A percentile compares a stretch with the other conserved stretches of the same genome.
These are phyloP conservation scores for Leucoagaricus sp. DNA, from an alignment of 1,284 basidiomycete species.

Conservation along the genomic window DNA sequence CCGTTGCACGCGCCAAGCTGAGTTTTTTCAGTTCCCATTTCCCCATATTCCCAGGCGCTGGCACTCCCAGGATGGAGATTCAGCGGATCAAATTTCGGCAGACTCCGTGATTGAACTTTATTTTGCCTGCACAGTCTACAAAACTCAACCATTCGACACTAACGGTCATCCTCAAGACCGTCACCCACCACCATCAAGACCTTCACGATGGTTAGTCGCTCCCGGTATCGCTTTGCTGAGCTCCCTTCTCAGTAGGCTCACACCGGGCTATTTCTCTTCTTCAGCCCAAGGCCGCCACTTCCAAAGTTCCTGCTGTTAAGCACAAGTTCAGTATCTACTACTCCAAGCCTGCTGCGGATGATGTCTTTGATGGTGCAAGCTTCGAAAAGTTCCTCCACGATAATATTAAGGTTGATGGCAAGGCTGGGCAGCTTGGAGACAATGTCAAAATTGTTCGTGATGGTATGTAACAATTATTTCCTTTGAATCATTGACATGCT, in stretches of 20 bases:
- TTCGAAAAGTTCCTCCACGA: conserved; percentile 87
- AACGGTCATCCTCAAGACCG: conserved; percentile 7
- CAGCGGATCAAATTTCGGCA: conserved; percentile 2
- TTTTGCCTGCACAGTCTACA: conserved; percentile 45
- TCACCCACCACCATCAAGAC: conserved; percentile 20
- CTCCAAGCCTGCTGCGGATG: conserved; percentile 88
- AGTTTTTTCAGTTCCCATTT: not conserved
- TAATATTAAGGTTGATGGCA: conserved; percentile 73
- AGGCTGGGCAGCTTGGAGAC: conserved; percentile 87
- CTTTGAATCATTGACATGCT: conserved; percentile 2
- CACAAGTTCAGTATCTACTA: conserved; percentile 97
- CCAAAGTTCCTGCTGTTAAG: conserved; percentile 72
- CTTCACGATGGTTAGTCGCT: conserved; percentile 65
- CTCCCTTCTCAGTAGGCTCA: conserved; percentile 91
- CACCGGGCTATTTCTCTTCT: conserved; percentile 36
- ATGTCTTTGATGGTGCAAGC: conserved; percentile 89
- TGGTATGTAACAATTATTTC: conserved; percentile 49
- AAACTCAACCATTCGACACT: conserved; percentile 11
- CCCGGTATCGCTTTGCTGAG: conserved; percentile 82
- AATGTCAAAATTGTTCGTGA: conserved; percentile 81
- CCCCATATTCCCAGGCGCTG: conserved; percentile 11
- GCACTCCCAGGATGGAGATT: not conserved
- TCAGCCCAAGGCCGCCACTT: conserved; percentile 69
- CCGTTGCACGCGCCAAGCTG: conserved; percentile 18
- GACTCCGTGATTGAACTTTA: conserved; percentile 30